Conservation (phyloP, 1,284 basidiomycete species). For the Ustilago esculenta region DNA sequence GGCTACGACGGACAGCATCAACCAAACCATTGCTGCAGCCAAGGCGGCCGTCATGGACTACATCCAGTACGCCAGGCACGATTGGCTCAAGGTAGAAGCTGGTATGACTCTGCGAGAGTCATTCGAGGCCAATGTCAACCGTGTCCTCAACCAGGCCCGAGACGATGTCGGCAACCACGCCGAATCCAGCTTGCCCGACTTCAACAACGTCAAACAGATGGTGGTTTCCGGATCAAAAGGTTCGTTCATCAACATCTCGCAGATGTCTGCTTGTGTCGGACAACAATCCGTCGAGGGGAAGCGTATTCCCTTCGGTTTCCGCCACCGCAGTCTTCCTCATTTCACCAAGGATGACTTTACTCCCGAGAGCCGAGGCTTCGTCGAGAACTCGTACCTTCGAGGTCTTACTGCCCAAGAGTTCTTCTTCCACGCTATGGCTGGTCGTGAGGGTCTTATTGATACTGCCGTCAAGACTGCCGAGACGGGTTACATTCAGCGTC, state of each 20-base stretch:
- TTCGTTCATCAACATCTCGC: conserved; percentile 93
- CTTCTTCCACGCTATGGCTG: conserved; percentile 99
- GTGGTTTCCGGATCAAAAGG: conserved; percentile 98
- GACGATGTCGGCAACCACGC: conserved; percentile 94
- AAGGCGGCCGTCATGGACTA: conserved; percentile 71
- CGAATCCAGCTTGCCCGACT: conserved; percentile 93
- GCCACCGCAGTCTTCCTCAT: conserved; percentile 92
- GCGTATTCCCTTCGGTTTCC: conserved; percentile 98
- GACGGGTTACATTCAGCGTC: conserved; percentile 98
- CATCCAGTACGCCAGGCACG: conserved; percentile 62
- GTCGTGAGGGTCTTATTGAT: conserved; percentile 98
- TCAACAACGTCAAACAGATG: conserved; percentile 99
- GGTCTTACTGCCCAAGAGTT: conserved; percentile 98
- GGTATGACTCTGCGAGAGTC: conserved; percentile 99
- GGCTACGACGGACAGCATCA: conserved; percentile 84
- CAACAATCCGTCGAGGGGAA: conserved; percentile 98
- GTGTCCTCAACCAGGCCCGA: conserved; percentile 92
- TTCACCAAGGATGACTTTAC: conserved; percentile 99
- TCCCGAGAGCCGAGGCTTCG: conserved; percentile 97
- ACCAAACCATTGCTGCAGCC: conserved; percentile 80
- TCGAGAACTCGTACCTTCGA: conserved; percentile 99
- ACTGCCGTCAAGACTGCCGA: conserved; percentile 99
- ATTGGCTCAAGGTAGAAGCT: conserved; percentile 69
- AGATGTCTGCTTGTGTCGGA: conserved; percentile 99
- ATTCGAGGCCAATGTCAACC: conserved; percentile 91